phyloP scores from a whole-genome alignment of 1,284 basidiomycete genomes.

The Moniliophthora roreri region DNA sequence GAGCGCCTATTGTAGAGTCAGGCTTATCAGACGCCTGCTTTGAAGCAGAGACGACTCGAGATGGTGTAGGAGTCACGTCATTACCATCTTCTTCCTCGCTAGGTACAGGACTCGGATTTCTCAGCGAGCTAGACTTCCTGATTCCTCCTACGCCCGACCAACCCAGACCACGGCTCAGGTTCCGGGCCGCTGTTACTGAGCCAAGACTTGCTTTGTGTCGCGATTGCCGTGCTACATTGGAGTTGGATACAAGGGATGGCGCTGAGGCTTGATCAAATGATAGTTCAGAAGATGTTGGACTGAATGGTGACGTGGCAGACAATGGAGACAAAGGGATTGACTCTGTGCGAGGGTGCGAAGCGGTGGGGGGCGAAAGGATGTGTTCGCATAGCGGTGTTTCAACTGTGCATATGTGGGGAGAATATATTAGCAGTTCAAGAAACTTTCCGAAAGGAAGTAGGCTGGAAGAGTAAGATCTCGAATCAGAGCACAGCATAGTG shows the following conservation, averaged over 20 bases:
- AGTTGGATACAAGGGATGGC: too few species aligned
- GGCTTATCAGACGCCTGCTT: too few species aligned
- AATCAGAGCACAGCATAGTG: neutral
- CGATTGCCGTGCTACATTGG: too few species aligned
- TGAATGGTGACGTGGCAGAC: neutral
- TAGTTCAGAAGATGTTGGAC: neutral
- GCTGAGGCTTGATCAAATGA: neutral
- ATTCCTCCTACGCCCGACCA: neutral
- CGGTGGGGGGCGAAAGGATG: conserved; percentile 37
- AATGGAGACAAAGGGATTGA: neutral
- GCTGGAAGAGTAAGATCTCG: conserved; percentile 23
- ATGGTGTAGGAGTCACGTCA: neutral
- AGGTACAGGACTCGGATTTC: neutral
- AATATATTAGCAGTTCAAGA: conserved; percentile 65
- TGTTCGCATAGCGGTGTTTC: conserved; percentile 52
- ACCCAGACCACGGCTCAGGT: neutral
- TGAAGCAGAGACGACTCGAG: neutral
- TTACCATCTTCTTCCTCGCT: neutral
- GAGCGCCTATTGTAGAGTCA: too few species aligned
- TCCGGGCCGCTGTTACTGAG: neutral
- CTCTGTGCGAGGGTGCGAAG: conserved; percentile 18
- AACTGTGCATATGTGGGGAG: conserved; percentile 41
- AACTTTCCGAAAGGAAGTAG: conserved; percentile 65
- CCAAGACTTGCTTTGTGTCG: neutral
- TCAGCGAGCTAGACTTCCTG: neutral